phyloP scores from a whole-genome alignment of 2,329 filamentous ascomycete species.

The Botryosphaeria dothidea region DNA sequence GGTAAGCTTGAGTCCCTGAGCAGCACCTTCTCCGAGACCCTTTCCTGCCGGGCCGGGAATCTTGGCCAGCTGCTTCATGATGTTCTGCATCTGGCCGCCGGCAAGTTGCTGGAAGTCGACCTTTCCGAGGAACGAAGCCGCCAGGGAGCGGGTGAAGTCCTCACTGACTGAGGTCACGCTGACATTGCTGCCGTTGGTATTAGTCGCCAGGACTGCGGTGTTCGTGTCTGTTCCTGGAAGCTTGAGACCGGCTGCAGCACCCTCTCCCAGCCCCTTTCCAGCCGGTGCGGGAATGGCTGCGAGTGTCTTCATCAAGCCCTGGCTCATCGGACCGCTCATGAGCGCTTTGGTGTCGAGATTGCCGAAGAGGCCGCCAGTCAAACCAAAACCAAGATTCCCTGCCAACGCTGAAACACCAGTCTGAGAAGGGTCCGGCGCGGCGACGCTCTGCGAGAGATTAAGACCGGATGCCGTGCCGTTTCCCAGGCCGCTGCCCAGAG shows the following conservation, averaged over 20 bases:
- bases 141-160: background rate
- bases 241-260: background rate
- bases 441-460: background rate
- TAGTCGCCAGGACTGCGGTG: background rate
- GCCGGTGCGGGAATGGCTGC: background rate
- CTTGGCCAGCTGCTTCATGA: slow-evolving; percentile 1
- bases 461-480: slow-evolving; percentile 10
- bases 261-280: background rate
- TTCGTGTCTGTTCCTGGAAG: background rate
- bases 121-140: background rate
- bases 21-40: background rate
- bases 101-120: background rate
- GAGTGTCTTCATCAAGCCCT: slow-evolving; percentile 1
- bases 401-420: background rate
- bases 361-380: slow-evolving; percentile 8
- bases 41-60: slow-evolving; percentile 3
- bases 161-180: background rate
- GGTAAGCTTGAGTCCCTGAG: background rate
- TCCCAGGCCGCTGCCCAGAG: slow-evolving; percentile 1
- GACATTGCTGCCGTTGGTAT: background rate
- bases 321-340: background rate
- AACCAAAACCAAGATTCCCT: slow-evolving; percentile 4
- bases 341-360: background rate
- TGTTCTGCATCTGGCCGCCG: background rate
- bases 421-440: background rate